These are phyloP conservation scores for Starmerella powellii DNA, from an alignment of 805 yeast species.

Conservation along the genomic window DNA sequence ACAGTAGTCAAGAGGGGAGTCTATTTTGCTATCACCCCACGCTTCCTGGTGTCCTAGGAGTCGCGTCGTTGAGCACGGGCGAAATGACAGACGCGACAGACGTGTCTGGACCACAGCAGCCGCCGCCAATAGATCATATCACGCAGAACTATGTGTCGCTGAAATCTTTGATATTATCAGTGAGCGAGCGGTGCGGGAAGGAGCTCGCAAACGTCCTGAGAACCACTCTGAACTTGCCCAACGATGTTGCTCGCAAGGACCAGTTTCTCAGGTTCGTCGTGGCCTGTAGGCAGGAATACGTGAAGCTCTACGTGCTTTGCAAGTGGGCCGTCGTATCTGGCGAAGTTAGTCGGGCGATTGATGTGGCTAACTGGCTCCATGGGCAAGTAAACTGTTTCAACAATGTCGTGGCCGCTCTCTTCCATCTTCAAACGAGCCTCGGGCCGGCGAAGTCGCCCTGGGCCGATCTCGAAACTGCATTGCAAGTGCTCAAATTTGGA, in stretches of 20 bases:
- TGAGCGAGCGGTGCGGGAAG: conserved; percentile 50
- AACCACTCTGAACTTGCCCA: conserved; percentile 43
- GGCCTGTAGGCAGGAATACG: conserved; percentile 65
- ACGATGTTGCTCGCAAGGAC: conserved; percentile 54
- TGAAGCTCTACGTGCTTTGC: conserved; percentile 69
- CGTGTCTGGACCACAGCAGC: not conserved
- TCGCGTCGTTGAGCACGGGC: too few relatives aligned
- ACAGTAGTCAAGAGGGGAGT: too few relatives aligned
- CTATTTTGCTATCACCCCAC: too few relatives aligned
- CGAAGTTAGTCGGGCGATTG: conserved; percentile 65
- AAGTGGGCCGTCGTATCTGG: conserved; percentile 76
- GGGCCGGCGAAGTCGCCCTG: conserved; percentile 85
- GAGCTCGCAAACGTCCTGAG: conserved; percentile 52
- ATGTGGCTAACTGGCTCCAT: conserved; percentile 76
- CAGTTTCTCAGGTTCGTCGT: conserved; percentile 58
- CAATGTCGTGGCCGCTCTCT: conserved; percentile 52
- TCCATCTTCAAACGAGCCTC: conserved; percentile 54
- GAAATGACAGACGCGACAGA: not conserved
- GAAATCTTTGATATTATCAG: conserved; percentile 44
- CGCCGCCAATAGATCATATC: conserved; percentile 54
- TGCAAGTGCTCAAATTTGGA: conserved; percentile 71
- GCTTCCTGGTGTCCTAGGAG: too few relatives aligned
- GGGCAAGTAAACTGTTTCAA: conserved; percentile 61
- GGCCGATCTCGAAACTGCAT: conserved; percentile 77
- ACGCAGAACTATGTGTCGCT: conserved; percentile 58